These are phyloP conservation scores for Eutypa lata DNA, from an alignment of 2,329 filamentous ascomycete species.

Conservation along the genomic window DNA sequence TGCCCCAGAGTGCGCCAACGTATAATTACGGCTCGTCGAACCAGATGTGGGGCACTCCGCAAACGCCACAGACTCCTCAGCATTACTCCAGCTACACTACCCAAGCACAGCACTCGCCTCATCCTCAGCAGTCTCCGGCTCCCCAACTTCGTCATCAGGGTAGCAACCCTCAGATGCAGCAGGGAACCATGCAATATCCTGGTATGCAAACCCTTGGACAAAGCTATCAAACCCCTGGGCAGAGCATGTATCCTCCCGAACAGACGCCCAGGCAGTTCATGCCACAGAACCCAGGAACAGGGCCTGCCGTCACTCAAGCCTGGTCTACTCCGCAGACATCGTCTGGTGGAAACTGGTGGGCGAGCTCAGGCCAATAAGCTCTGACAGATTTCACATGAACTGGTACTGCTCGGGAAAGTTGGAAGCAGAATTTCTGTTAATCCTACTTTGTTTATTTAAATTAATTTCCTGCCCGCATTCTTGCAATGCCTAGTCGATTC, in stretches of 20 bases:
- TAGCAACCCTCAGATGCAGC: slow-evolving; percentile 53
- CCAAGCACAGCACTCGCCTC: slow-evolving; percentile 47
- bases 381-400: neutral
- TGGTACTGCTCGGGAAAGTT: neutral
- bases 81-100: slow-evolving; percentile 52
- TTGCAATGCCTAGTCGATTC: no score
- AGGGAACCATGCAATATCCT: slow-evolving; percentile 56
- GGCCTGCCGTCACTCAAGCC: slow-evolving; percentile 48
- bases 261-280: slow-evolving; percentile 66
- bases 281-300: slow-evolving; percentile 55
- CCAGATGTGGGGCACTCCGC: slow-evolving; percentile 60
- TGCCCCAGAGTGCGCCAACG: slow-evolving; percentile 50
- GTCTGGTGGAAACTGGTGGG: slow-evolving; percentile 55
- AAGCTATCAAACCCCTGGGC: slow-evolving; percentile 51
- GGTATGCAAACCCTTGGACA: slow-evolving; percentile 61
- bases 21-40: slow-evolving; percentile 62
- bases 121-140: slow-evolving; percentile 54
- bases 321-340: slow-evolving; percentile 62
- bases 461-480: neutral
- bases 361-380: slow-evolving; percentile 45
- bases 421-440: neutral
- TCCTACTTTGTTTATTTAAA: neutral
- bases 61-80: slow-evolving; percentile 61
- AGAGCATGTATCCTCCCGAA: slow-evolving; percentile 59
- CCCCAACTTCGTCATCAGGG: slow-evolving; percentile 58